Evolutionary conservation across 371 early-diverging fungal species (phyloP).

Genomic region (Gilbertella persicaria): DNA sequence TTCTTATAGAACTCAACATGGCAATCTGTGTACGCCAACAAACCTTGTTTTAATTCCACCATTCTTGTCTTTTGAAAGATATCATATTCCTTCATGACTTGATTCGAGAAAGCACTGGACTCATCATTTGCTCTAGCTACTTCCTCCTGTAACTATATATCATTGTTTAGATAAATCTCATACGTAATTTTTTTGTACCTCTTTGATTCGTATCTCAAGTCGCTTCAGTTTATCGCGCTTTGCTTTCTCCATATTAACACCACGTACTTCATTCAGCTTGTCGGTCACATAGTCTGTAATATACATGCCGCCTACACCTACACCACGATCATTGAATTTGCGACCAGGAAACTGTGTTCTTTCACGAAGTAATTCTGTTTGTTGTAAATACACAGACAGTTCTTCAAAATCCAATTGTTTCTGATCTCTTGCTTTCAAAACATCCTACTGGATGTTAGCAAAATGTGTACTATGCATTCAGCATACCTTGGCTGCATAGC

Average conservation of each 20-base stretch:
- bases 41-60: slow-evolving; percentile 75
- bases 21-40: slow-evolving; percentile 73
- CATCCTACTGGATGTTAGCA: slow-evolving; percentile 41
- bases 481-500: slow-evolving; percentile 82
- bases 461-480: no score
- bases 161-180: neutral
- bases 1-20: slow-evolving; percentile 73
- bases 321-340: slow-evolving; percentile 24
- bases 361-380: slow-evolving; percentile 63
- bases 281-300: slow-evolving; percentile 82
- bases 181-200: slow-evolving; percentile 56
- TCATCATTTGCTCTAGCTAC: slow-evolving; percentile 72
- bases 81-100: slow-evolving; percentile 80
- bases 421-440: slow-evolving; percentile 86
- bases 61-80: slow-evolving; percentile 77
- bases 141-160: slow-evolving; percentile 71
- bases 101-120: slow-evolving; percentile 72
- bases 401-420: slow-evolving; percentile 95
- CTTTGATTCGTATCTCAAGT: slow-evolving; percentile 70
- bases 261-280: slow-evolving; percentile 88
- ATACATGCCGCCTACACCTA: slow-evolving; percentile 40
- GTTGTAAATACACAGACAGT: slow-evolving; percentile 73
- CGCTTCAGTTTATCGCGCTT: slow-evolving; percentile 74
- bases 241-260: slow-evolving; percentile 80
- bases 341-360: slow-evolving; percentile 51